Percentiles rank a stretch among this genome's conserved stretches.
phyloP scores from a whole-genome alignment of 2,329 filamentous ascomycete genomes.

The Cytospora leucostoma region DNA sequence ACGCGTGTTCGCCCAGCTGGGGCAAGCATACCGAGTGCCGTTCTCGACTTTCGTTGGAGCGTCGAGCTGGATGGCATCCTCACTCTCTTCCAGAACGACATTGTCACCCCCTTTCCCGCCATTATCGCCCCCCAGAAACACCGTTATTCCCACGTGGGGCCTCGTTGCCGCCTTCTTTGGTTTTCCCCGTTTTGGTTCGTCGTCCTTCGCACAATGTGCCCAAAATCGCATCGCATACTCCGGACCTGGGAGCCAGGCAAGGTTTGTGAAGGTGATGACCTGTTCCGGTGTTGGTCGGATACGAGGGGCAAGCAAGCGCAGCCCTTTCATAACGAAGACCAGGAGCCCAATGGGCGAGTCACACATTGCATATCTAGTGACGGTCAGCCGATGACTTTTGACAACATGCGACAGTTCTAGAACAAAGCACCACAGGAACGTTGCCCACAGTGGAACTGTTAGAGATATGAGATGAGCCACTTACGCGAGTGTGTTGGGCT shows the following conservation, averaged over 20 bases:
- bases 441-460: background rate
- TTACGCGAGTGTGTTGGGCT: slow-evolving; percentile 55
- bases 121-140: slow-evolving; percentile 44
- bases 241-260: slow-evolving; percentile 68
- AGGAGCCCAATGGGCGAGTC: slow-evolving; percentile 62
- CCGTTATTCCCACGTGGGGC: slow-evolving; percentile 49
- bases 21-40: slow-evolving; percentile 43
- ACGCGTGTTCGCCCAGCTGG: slow-evolving; percentile 48
- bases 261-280: slow-evolving; percentile 60
- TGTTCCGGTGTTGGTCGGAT: slow-evolving; percentile 51
- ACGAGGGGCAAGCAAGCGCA: slow-evolving; percentile 44
- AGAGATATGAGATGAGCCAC: background rate
- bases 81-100: slow-evolving; percentile 28
- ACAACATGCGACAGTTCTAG: background rate
- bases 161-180: slow-evolving; percentile 31
- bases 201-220: slow-evolving; percentile 46
- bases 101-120: slow-evolving; percentile 28
- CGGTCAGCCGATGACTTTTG: background rate
- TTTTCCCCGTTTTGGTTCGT: slow-evolving; percentile 34
- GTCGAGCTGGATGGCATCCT: slow-evolving; percentile 31
- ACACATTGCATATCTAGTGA: slow-evolving; percentile 55
- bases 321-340: slow-evolving; percentile 52
- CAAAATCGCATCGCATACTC: slow-evolving; percentile 61
- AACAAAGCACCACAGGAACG: background rate
- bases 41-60: slow-evolving; percentile 9